Evolutionary conservation across 495 filamentous ascomycete species (phyloP).

Genomic region (Hypoxylon fragiforme): DNA sequence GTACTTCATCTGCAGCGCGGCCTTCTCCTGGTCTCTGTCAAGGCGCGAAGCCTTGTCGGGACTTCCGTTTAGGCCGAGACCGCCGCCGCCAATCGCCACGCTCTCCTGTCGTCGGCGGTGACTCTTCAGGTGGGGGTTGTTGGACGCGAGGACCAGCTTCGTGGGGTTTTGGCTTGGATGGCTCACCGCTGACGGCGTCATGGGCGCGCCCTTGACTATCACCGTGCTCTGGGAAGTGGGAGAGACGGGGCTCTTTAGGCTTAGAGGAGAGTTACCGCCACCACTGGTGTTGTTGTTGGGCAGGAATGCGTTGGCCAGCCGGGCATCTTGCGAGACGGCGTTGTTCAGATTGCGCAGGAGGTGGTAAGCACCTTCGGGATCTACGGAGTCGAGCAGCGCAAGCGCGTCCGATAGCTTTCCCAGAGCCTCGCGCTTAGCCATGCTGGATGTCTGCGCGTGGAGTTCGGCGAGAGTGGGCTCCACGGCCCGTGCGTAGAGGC

Average conservation of each 20-base stretch:
- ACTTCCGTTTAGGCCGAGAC: too few relatives aligned
- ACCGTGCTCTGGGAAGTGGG: conserved; percentile 50
- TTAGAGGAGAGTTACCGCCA: too few relatives aligned
- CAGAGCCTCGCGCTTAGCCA: conserved; percentile 77
- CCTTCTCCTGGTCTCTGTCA: conserved; percentile 49
- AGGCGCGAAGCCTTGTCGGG: conserved; percentile 25
- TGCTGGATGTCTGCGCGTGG: conserved; percentile 73
- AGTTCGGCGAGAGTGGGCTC: conserved; percentile 82
- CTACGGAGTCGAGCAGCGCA: conserved; percentile 77
- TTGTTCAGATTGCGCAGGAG: conserved; percentile 70
- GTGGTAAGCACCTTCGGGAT: conserved; percentile 89
- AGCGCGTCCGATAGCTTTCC: conserved; percentile 81
- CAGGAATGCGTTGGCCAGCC: conserved; percentile 45
- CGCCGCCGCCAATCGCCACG: conserved; percentile 39
- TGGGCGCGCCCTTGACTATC: conserved; percentile 47
- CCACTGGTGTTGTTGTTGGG: conserved; percentile 11
- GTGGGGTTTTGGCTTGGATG: conserved; percentile 40
- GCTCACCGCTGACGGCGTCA: too few relatives aligned
- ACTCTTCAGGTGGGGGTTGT: conserved; percentile 82
- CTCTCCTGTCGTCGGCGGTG: conserved; percentile 71
- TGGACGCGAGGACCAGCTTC: conserved; percentile 70
- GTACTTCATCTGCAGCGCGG: conserved; percentile 50
- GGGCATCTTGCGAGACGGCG: conserved; percentile 46
- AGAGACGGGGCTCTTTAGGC: conserved; percentile 25
- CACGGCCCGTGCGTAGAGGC: conserved; percentile 75